phyloP scores from a whole-genome alignment of 2,329 filamentous ascomycete genomes.

The Ophiobolus disseminans region DNA sequence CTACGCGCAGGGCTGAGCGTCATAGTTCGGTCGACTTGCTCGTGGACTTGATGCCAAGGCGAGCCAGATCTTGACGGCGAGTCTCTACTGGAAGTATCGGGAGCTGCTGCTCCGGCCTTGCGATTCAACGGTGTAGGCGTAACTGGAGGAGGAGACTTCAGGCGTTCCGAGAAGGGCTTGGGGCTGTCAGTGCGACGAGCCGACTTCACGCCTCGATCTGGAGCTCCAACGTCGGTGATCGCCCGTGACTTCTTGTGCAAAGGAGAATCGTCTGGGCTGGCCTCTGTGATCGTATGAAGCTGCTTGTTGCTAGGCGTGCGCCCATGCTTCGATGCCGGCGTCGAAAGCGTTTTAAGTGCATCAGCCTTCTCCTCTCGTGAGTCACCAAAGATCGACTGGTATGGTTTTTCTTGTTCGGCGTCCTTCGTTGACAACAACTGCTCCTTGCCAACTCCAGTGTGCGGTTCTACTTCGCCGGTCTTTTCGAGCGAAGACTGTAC shows the following conservation, averaged over 20 bases:
- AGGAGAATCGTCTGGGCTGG: slow-evolving; percentile 52
- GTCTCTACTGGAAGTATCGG: slow-evolving; percentile 25
- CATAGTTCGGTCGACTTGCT: slow-evolving; percentile 53
- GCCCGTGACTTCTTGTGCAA: slow-evolving; percentile 54
- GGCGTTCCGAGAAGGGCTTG: slow-evolving; percentile 45
- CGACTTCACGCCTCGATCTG: slow-evolving; percentile 53
- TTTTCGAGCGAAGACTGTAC: slow-evolving; percentile 19
- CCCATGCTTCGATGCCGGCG: slow-evolving; percentile 34
- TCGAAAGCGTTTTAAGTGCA: slow-evolving; percentile 21
- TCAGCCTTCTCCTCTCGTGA: slow-evolving; percentile 34
- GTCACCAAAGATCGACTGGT: slow-evolving; percentile 45
- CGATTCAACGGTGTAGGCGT: slow-evolving; percentile 40
- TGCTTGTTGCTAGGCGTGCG: slow-evolving; percentile 40
- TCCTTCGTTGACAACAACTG: slow-evolving; percentile 17
- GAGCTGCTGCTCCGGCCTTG: slow-evolving; percentile 34
- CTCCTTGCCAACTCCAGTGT: no score
- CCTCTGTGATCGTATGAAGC: slow-evolving; percentile 62
- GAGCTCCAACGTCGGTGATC: slow-evolving; percentile 51
- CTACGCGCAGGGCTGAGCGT: slow-evolving; percentile 45
- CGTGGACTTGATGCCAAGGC: slow-evolving; percentile 55
- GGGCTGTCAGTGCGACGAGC: slow-evolving; percentile 38
- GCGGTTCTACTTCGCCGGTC: no score
- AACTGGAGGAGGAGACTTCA: slow-evolving; percentile 39
- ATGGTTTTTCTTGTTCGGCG: slow-evolving; percentile 27
- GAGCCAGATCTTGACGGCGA: slow-evolving; percentile 31